phyloP scores from a whole-genome alignment of 306 rosid species.

The Glycine soja region DNA sequence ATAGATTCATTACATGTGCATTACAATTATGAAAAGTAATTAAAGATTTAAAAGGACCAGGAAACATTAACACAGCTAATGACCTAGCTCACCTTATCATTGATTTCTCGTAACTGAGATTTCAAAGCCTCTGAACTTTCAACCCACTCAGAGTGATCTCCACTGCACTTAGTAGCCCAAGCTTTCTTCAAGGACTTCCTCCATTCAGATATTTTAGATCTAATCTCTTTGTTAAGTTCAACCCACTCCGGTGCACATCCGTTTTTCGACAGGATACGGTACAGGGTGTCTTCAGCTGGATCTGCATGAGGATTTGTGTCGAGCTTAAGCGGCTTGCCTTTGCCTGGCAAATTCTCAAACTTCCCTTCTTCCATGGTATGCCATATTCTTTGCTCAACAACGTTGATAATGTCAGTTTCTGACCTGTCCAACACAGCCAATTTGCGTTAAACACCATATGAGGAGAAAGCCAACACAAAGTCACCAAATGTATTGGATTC shows the following conservation, averaged over 20 bases:
- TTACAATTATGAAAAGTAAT: neutral
- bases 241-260: constrained; percentile 93
- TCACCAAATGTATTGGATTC: constrained; percentile 15
- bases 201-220: constrained; percentile 67
- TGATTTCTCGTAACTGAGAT: constrained; percentile 64
- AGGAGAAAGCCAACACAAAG: constrained; percentile 10
- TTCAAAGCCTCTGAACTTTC: constrained; percentile 66
- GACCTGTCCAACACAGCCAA: constrained; percentile 63
- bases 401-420: constrained; percentile 81
- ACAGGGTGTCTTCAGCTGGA: constrained; percentile 89
- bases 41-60: constrained; percentile 28
- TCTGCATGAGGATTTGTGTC: constrained; percentile 85
- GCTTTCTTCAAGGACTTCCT: constrained; percentile 66
- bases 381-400: constrained; percentile 95
- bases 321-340: constrained; percentile 85
- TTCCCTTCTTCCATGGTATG: constrained; percentile 97
- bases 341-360: constrained; percentile 88
- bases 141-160: constrained; percentile 62
- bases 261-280: constrained; percentile 76
- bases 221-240: constrained; percentile 92
- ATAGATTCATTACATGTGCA: constrained; percentile 14
- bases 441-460: constrained; percentile 15
- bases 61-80: neutral
- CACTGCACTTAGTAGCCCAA: constrained; percentile 62
- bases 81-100: constrained; percentile 63